Evolutionary conservation across 2,329 filamentous ascomycete genomes (phyloP), one percentile per base, ranked within the genome.

Genomic region (Sphaerulina musiva): DNA sequence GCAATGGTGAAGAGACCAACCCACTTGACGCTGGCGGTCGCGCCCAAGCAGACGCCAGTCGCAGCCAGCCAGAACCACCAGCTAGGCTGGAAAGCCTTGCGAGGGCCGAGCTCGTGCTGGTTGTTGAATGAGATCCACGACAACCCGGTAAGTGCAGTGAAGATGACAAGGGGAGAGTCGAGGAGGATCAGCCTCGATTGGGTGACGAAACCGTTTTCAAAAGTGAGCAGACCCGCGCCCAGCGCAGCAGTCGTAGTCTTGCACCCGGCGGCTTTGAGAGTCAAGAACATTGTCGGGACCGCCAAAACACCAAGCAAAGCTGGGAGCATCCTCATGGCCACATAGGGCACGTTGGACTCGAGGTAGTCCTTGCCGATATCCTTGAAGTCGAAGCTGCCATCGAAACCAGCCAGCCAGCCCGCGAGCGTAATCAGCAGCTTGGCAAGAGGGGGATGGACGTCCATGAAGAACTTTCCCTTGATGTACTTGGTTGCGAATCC

Each of bases 391-490:
- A 98, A 98, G 59, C 89, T 80, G 61, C 93, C 93, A 69, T 96
- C 82, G 72, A 97, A 98, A 51, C 93, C 93, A 66, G 91, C 93
- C 60, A 96, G 74, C 85, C 87, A 98, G 64, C 92, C 93, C 60
- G 91, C 90, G 57, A 98, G 82, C 49, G 93, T 95, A 67, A 98
- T 92, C 63, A 98, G 84, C 70, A 98, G 83, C 78, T 98, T 98
- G 62, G 93, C 93, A 57, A 98, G 80, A 44, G 93, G 93, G 32
- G 93, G 93, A 70, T 98, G 93, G n/a, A 98, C 93, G 70, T 98
- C 93, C 93, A 98, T 98, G 74, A 98, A 98, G 81, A 98, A 98
- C 71, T 81, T 86, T 68, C 93, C 93, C 79, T 98, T 97, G 80
- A 98, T 97, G 73, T 98, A 98, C 74, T 98, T 98, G 65, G 87